Evolutionary conservation across 768 basidiomycete species (phyloP), one percentile per base, ranked within the genome.

Genomic region (Naganishia randhawae): DNA sequence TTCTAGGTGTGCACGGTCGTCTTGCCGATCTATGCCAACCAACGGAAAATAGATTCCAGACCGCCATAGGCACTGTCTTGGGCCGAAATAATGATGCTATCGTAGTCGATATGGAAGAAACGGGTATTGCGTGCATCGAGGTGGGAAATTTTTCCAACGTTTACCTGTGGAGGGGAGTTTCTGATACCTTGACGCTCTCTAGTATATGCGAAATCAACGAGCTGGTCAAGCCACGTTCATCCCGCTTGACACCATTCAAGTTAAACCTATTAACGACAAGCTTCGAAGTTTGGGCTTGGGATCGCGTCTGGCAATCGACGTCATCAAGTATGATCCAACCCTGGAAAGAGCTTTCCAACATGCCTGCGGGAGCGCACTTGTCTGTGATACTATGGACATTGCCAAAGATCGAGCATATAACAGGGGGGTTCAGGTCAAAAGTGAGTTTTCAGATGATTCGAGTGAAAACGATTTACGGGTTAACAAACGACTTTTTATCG

Each of bases 151-250:
- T 35, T 16, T 35, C 35, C 27, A 45, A 14, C 31, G 45, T 41
- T 52, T 41, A 4, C 22, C 48, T n/a, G 25, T 25, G 35, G 48
- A 17, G 29, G 33, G 9, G 3, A 72, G 45, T 1, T 50, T 32
- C 42, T 57, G 51, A 35, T 25, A 6, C 17, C 31, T 22, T 48
- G n/a, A n/a, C 45, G n/a, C 55, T n/a, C 53, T 63, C 1, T 73
- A 93, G 89, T 97, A 96, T 79, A 86, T 99, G 86, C 89, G 92
- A 70, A 93, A 89, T 69, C 92, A 96, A 80, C 89, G 94, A 39
- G 87, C 90, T 0, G 96, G 95, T 0, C 91, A 93, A 81, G 95
- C 95, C 14, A 99, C 96, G 0, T 98, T 98, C 82, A 89, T 99
- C 52, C 96, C 96, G 0, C 87, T 99, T n/a, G 95, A 98, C 78